Percentiles rank a stretch among this genome's conserved stretches.
These are phyloP conservation scores for Amanita brunnescens DNA, from an alignment of 768 basidiomycete species.

Conservation along the genomic window DNA sequence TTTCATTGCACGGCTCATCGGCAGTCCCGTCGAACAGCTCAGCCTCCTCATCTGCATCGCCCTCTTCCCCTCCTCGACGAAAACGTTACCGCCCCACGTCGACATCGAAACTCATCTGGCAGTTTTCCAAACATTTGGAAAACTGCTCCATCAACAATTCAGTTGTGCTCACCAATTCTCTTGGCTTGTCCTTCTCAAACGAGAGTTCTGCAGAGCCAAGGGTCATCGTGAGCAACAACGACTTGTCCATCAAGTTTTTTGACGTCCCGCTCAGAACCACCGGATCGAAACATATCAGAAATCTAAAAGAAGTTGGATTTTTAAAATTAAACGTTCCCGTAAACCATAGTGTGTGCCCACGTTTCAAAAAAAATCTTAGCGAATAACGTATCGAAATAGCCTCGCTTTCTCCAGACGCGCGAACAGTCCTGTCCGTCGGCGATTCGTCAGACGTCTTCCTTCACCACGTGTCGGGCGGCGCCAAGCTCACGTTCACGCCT, in stretches of 20 bases:
- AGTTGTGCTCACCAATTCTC: conserved; percentile 48
- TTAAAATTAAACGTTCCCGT: conserved; percentile 60
- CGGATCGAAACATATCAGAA: conserved; percentile 25
- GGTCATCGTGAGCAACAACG: conserved; percentile 81
- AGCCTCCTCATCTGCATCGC: conserved; percentile 12
- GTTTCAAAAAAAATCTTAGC: too few relatives aligned
- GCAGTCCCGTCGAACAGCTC: not conserved
- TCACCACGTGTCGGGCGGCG: conserved; percentile 65
- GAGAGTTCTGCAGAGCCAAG: conserved; percentile 67
- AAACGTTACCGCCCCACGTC: conserved; percentile 15
- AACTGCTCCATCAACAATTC: conserved; percentile 77
- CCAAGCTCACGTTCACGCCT: conserved; percentile 49
- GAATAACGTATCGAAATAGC: conserved; percentile 36
- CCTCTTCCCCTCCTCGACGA: conserved; percentile 17
- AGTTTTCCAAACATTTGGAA: conserved; percentile 40
- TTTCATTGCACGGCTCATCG: conserved; percentile 29
- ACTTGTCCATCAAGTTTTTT: conserved; percentile 72
- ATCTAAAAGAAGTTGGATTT: conserved; percentile 39
- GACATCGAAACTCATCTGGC: conserved; percentile 32
- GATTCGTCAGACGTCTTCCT: conserved; percentile 84
- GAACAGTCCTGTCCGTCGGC: conserved; percentile 81
- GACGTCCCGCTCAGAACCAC: conserved; percentile 53
- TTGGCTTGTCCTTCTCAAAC: conserved; percentile 50
- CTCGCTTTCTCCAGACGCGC: conserved; percentile 84
- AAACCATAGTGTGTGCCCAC: conserved; percentile 60